phyloP scores from a whole-genome alignment of 1,139 yeast genomes.

The Scheffersomyces titani region DNA sequence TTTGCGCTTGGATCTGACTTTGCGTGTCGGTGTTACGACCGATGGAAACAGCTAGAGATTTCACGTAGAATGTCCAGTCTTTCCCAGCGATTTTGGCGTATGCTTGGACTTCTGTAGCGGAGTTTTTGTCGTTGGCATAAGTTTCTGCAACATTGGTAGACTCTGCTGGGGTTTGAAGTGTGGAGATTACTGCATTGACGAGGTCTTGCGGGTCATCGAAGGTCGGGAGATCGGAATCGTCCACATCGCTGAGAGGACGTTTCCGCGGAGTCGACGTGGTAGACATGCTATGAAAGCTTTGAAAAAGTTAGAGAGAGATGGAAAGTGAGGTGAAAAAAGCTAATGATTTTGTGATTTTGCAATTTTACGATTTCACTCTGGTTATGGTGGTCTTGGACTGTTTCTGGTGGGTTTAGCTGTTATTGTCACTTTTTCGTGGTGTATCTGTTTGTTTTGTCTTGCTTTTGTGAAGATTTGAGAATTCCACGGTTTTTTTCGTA shows the following conservation, averaged over 20 bases:
- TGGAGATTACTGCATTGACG: conserved; percentile 53
- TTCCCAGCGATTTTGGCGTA: conserved; percentile 95
- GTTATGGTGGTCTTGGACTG: not conserved
- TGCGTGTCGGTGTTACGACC: conserved; percentile 79
- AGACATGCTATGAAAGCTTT: not conserved
- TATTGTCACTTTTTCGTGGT: not conserved
- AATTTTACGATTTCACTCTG: not conserved
- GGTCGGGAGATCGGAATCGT: conserved; percentile 25
- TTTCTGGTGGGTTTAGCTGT: not conserved
- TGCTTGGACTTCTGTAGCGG: conserved; percentile 88
- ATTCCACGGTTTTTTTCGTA: not conserved
- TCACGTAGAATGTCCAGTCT: conserved; percentile 92
- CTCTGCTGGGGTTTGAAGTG: conserved; percentile 50
- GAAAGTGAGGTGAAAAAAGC: not conserved
- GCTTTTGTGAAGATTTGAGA: not conserved
- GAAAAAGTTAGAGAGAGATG: not conserved
- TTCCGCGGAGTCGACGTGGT: conserved; percentile 30
- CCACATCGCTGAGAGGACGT: conserved; percentile 24
- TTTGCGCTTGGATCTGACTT: conserved; percentile 9
- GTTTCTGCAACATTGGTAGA: conserved; percentile 49
- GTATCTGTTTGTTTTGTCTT: not conserved
- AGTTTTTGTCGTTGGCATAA: conserved; percentile 68
- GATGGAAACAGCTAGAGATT: conserved; percentile 71
- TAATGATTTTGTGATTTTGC: not conserved
- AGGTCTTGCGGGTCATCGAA: conserved; percentile 55